phyloP scores from a whole-genome alignment of 1,284 basidiomycete genomes.

The Tylopilus orsonianus region DNA sequence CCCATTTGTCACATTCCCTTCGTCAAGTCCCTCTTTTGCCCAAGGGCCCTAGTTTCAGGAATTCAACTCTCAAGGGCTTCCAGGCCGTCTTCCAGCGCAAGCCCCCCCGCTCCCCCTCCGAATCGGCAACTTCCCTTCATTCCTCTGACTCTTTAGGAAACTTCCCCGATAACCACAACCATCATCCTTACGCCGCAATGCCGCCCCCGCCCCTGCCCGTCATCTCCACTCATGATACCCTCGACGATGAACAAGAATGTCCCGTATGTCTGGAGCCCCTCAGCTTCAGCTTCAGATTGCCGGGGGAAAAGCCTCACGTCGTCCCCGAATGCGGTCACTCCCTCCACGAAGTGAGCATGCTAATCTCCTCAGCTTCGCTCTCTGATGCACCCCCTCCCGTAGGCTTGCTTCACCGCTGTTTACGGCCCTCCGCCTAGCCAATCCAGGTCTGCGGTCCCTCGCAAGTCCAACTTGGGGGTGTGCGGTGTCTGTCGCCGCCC shows the following conservation, averaged over 20 bases:
- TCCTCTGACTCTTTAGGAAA: constrained; percentile 35
- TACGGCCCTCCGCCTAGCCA: constrained; percentile 85
- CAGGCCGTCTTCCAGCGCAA: constrained; percentile 40
- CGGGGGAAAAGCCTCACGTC: constrained; percentile 95
- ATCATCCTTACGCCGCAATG: constrained; percentile 51
- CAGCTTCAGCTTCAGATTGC: constrained; percentile 82
- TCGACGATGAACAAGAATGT: constrained; percentile 81
- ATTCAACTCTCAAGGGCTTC: constrained; percentile 30
- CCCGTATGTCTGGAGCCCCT: constrained; percentile 91
- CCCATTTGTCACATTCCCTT: constrained; percentile 22
- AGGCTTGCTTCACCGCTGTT: constrained; percentile 95
- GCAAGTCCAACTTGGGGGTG: constrained; percentile 84
- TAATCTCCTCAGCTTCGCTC: not conserved
- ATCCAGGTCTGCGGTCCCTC: constrained; percentile 49
- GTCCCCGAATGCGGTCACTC: constrained; percentile 97
- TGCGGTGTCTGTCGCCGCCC: constrained; percentile 95
- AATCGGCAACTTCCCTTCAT: constrained; percentile 35
- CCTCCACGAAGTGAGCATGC: constrained; percentile 78
- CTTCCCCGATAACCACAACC: constrained; percentile 17
- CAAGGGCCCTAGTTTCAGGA: constrained; percentile 32
- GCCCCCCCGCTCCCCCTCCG: constrained; percentile 30
- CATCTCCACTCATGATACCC: constrained; percentile 58
- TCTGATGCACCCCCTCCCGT: constrained; percentile 7
- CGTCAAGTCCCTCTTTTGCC: constrained; percentile 43
- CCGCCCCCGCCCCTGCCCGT: constrained; percentile 63